Base-by-base conservation (phyloP, 495 filamentous ascomycete genomes). In the Annulohypoxylon nitens region DNA sequence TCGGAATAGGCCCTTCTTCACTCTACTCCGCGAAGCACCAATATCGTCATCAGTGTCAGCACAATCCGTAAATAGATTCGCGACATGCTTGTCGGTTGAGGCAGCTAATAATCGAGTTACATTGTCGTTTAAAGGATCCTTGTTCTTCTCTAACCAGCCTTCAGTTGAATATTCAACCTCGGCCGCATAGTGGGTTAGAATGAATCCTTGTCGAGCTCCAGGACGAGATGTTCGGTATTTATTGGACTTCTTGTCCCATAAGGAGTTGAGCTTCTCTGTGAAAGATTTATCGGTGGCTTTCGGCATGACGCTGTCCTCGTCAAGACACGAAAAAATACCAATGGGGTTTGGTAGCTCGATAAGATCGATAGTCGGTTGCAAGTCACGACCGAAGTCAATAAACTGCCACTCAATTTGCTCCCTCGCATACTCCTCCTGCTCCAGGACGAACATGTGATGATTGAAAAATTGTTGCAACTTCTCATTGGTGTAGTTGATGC, bases 341-440 rank as follows among this genome's bases (percentile, higher is more conserved):
- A 99, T 98, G 0, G 97, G 97, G 69, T 98, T 99, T 4, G 95
- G 88, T 34, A 98, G 79, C 78, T 99, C 97, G 55, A 99, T 99
- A 16, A 99, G 83, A 75, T 99, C 95, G 74, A 99, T 99, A 4
- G 97, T 99, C 2, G 97, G 97, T 81, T 99, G 97, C 16, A 99
- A 84, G 77, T 99, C 97, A 68, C 93, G 93, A 41, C 97, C 97
- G 78, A 99, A 99, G 78, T 99, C 97, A 77, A 99, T 98, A 78
- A 99, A 99, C 78, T 98, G 93, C 97, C 97, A 99, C 82, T 99
- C 95, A 74, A 99, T 99, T 79, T 97, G 93, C 78, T 99, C 97
- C 57, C 95, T 83, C 14, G 97, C 95, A 81, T 99, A 99, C 80
- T 99, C 97, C 78, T 99, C 97, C 78, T 99, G 97, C 78, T 99